Conservation (phyloP, 805 yeast species). For the Torulaspora delbrueckii region DNA sequence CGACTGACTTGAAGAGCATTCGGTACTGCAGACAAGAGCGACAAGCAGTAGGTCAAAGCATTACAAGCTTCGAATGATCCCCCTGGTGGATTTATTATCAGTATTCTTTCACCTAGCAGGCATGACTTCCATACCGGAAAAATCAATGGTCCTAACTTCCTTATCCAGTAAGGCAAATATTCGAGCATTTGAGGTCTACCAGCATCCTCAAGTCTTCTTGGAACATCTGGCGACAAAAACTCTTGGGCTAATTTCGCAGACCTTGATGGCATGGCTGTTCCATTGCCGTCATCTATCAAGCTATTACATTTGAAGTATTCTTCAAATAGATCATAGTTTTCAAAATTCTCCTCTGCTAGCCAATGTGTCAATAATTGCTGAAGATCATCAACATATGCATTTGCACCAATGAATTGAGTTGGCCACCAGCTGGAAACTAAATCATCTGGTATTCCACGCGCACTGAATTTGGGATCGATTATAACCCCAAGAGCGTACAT, state of each 20-base stretch:
- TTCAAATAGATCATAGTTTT: slow-evolving; percentile 17
- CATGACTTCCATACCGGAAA: slow-evolving; percentile 35
- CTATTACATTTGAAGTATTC: slow-evolving; percentile 14
- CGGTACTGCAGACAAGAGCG: slow-evolving; percentile 20
- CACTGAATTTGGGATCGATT: slow-evolving; percentile 39
- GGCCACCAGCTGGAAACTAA: slow-evolving; percentile 17
- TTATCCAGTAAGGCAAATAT: slow-evolving; percentile 25
- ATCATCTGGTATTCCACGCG: slow-evolving; percentile 5
- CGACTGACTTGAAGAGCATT: slow-evolving; percentile 4
- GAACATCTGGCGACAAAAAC: slow-evolving; percentile 1
- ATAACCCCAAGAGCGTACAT: slow-evolving; percentile 65
- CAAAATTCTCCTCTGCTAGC: slow-evolving; percentile 13
- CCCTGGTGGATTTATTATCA: slow-evolving; percentile 28
- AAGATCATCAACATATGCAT: slow-evolving; percentile 21
- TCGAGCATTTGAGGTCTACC: slow-evolving; percentile 16
- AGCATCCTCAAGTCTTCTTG: neutral
- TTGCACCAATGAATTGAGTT: slow-evolving; percentile 17
- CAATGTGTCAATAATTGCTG: slow-evolving; percentile 23
- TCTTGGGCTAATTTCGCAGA: slow-evolving; percentile 14
- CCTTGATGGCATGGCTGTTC: slow-evolving; percentile 16
- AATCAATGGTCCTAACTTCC: slow-evolving; percentile 32
- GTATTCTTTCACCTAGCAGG: slow-evolving; percentile 25
- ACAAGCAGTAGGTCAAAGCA: slow-evolving; percentile 27
- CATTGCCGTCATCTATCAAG: slow-evolving; percentile 9
- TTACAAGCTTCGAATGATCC: slow-evolving; percentile 30